Evolutionary conservation across 2,329 filamentous ascomycete species (phyloP).

Genomic region (Paraphaeosphaeria minitans): DNA sequence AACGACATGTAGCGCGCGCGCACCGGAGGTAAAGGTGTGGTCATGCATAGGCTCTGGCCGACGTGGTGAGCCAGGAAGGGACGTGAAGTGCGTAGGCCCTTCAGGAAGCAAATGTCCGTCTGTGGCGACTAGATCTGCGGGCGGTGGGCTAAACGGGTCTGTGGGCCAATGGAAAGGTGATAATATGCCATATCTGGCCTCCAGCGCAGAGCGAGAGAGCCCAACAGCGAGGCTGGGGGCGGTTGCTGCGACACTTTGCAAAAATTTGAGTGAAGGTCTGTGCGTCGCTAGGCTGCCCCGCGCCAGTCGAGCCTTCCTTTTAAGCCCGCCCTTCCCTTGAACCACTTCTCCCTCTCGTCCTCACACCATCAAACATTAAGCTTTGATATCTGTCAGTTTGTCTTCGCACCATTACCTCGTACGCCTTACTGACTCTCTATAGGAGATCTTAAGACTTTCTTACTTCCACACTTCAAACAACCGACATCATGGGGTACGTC

Average conservation of each 20-base stretch:
- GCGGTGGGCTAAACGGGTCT: constrained; percentile 4
- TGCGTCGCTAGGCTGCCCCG: background rate
- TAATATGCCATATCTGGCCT: constrained; percentile 9
- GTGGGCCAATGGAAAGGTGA: constrained; percentile 10
- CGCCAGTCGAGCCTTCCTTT: background rate
- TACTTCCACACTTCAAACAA: constrained; percentile 40
- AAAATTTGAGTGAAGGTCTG: constrained; percentile 8
- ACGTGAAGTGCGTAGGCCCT: constrained; percentile 6
- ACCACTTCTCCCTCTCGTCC: background rate
- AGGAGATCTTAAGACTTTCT: constrained; percentile 38
- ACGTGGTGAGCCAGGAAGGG: background rate
- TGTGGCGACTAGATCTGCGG: constrained; percentile 20
- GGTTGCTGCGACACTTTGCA: constrained; percentile 7
- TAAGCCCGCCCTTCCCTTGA: background rate
- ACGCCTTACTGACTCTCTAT: background rate
- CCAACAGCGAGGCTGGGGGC: constrained; percentile 8
- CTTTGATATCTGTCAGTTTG: constrained; percentile 5
- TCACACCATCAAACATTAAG: constrained; percentile 10
- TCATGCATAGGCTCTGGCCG: constrained; percentile 3
- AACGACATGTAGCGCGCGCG: constrained; percentile 1
- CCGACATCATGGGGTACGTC: constrained; percentile 67
- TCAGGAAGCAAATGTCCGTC: constrained; percentile 9
- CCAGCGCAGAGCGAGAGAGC: background rate
- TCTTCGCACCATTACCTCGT: background rate
- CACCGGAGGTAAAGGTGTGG: background rate